phyloP scores from a whole-genome alignment of 2,329 filamentous ascomycete species.

The Graphiopsis chlorocephala region DNA sequence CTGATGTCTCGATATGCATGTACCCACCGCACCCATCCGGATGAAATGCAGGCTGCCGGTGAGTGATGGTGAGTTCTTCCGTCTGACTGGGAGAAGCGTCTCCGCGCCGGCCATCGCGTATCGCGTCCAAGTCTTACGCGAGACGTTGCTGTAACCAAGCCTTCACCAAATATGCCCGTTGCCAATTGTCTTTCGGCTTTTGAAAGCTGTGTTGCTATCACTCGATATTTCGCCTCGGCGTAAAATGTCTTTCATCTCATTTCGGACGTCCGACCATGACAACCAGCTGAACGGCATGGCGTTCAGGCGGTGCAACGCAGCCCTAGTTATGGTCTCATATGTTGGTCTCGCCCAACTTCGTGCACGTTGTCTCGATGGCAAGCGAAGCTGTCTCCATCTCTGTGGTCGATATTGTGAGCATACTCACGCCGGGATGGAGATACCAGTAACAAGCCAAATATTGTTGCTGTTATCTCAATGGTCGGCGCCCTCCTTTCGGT shows the following conservation, averaged over 20 bases:
- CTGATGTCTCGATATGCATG: slow-evolving; percentile 8
- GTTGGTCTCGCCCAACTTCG: neutral
- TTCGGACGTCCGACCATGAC: neutral
- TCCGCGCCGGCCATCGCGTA: slow-evolving; percentile 14
- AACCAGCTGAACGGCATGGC: neutral
- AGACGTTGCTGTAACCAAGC: slow-evolving; percentile 3
- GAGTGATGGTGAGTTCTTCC: slow-evolving; percentile 10
- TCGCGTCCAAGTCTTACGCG: slow-evolving; percentile 10
- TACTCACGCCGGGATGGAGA: neutral
- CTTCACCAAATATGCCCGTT: neutral
- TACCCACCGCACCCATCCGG: slow-evolving; percentile 1
- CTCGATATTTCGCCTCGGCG: neutral
- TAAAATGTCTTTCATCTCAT: neutral
- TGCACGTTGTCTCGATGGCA: neutral
- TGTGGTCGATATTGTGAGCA: neutral
- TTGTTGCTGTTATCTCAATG: neutral
- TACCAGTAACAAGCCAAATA: too few species aligned
- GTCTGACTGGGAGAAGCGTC: neutral
- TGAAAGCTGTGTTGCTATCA: neutral
- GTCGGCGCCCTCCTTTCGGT: neutral
- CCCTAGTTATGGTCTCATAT: neutral
- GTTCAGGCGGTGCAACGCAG: neutral
- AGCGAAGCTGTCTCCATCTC: neutral
- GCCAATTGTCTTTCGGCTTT: slow-evolving; percentile 8
- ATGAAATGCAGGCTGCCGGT: slow-evolving; percentile 12